Evolutionary conservation across 2,329 filamentous ascomycete genomes (phyloP).

Genomic region (Fusarium burgessii): DNA sequence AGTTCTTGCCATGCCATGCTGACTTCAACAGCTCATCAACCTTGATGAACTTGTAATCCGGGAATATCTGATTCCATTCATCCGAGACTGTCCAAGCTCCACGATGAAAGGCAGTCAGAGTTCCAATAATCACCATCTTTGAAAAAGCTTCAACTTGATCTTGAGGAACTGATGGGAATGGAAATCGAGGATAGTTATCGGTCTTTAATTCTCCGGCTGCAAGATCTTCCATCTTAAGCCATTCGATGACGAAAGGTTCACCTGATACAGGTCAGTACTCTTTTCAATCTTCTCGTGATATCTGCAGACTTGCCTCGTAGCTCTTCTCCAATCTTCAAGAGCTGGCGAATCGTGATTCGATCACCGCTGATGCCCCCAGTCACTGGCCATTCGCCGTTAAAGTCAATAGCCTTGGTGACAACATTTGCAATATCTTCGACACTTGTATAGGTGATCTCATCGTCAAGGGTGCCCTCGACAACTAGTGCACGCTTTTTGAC

Average conservation of each 20-base stretch:
- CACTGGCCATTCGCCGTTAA: not conserved
- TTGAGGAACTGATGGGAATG: not conserved
- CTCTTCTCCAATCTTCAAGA: not conserved
- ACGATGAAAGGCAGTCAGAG: not conserved
- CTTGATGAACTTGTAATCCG: not conserved
- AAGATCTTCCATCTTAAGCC: conserved; percentile 9
- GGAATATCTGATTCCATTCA: not conserved
- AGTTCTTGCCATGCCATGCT: fast-evolving
- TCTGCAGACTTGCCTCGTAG: not conserved
- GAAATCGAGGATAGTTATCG: not conserved
- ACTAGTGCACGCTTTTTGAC: not conserved
- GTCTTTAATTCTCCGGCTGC: not conserved
- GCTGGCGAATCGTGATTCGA: not conserved
- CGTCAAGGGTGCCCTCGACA: not conserved
- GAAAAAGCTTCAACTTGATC: conserved; percentile 14
- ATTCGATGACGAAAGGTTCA: not conserved
- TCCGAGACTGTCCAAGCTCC: conserved; percentile 3
- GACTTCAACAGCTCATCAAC: not conserved
- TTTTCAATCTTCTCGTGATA: fast-evolving
- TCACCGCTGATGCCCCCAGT: not conserved
- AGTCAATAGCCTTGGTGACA: not conserved
- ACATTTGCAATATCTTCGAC: not conserved
- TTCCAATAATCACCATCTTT: not conserved
- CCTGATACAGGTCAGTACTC: not conserved
- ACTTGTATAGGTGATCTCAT: not conserved